phyloP scores from a whole-genome alignment of 2,329 filamentous ascomycete genomes.

The Penicillium sp. region DNA sequence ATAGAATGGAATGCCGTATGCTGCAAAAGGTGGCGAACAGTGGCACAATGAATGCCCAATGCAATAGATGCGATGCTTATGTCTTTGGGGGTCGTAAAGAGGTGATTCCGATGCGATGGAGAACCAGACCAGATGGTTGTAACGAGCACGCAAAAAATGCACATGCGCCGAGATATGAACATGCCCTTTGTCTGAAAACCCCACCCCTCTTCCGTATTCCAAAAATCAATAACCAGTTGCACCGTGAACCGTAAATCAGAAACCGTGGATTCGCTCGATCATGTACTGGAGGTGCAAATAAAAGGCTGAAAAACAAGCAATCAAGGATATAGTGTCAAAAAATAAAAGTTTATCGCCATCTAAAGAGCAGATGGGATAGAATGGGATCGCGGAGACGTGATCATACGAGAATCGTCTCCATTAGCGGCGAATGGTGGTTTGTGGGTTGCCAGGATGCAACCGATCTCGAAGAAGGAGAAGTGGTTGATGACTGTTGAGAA shows the following conservation, averaged over 20 bases:
- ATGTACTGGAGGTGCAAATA: background rate
- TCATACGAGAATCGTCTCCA: background rate
- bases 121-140: background rate
- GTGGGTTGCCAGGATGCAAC: conserved; percentile 23
- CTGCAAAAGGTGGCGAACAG: conserved; percentile 3
- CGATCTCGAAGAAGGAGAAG: conserved; percentile 46
- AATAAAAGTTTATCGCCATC: background rate
- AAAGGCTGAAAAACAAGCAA: background rate
- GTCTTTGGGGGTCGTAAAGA: background rate
- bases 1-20: conserved; percentile 3
- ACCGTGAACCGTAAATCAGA: conserved; percentile 5
- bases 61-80: conserved; percentile 12
- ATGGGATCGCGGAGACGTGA: background rate
- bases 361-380: background rate
- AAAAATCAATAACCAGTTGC: background rate
- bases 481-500: conserved; percentile 45
- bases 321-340: background rate
- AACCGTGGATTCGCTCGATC: conserved; percentile 6
- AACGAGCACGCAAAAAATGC: background rate
- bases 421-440: conserved; percentile 18
- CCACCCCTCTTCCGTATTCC: background rate
- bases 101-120: conserved; percentile 1
- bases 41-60: conserved; percentile 11
- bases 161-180: background rate
- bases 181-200: background rate